phyloP scores from a whole-genome alignment of 768 basidiomycete species.

The Phaeotremella fagi region DNA sequence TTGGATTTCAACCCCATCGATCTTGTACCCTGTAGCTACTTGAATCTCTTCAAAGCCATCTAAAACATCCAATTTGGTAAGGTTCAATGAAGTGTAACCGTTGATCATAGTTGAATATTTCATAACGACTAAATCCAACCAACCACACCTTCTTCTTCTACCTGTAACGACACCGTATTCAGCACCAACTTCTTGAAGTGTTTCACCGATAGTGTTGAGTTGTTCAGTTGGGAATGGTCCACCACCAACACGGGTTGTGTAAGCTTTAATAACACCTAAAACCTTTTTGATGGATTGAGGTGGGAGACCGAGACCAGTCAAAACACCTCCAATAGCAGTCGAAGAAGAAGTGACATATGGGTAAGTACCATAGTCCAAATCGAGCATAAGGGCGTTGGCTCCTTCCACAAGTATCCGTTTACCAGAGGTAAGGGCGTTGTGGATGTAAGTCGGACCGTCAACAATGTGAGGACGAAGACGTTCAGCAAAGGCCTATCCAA shows the following conservation, averaged over 20 bases:
- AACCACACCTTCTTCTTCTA: conserved; percentile 85
- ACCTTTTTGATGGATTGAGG: conserved; percentile 78
- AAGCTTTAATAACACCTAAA: conserved; percentile 94
- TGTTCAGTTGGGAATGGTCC: conserved; percentile 98
- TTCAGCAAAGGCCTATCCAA: conserved; percentile 66
- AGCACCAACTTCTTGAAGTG: conserved; percentile 86
- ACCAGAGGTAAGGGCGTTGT: conserved; percentile 66
- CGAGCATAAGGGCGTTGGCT: conserved; percentile 97
- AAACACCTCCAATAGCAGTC: conserved; percentile 89
- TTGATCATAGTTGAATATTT: conserved; percentile 89
- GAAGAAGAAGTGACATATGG: conserved; percentile 94
- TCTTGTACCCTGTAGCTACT: conserved; percentile 71
- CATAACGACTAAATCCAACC: conserved; percentile 95
- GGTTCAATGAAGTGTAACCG: conserved; percentile 86
- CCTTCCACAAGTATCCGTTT: conserved; percentile 91
- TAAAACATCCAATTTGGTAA: conserved; percentile 93
- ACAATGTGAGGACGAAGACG: conserved; percentile 81
- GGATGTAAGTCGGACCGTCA: conserved; percentile 80
- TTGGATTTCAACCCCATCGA: conserved; percentile 69
- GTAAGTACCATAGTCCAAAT: conserved; percentile 96
- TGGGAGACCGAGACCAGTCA: conserved; percentile 95
- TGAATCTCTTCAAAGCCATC: conserved; percentile 82
- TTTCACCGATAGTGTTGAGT: conserved; percentile 75
- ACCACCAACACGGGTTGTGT: conserved; percentile 96
- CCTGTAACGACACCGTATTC: conserved; percentile 94